Conservation (phyloP, 73 alveolate genomes). For the Paramecium tetraurelia region DNA sequence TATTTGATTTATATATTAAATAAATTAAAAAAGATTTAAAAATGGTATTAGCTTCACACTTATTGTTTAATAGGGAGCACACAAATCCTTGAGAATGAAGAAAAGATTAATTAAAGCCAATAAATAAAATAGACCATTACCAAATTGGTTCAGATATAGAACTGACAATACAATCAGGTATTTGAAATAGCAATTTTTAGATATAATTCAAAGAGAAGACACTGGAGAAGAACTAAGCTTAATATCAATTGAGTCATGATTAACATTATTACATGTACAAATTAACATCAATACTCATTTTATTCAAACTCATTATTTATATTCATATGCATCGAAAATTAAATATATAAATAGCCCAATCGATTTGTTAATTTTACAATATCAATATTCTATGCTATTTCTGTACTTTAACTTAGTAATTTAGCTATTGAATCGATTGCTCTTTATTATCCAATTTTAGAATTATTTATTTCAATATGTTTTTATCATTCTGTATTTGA, state of each 20-base stretch:
- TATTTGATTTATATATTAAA: not conserved
- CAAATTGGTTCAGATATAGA: conserved; percentile 95
- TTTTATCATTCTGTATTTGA: too few relatives aligned
- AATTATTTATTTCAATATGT: not conserved
- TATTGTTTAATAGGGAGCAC: conserved; percentile 69
- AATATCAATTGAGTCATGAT: conserved; percentile 64
- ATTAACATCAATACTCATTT: not conserved
- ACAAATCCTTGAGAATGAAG: conserved; percentile 78
- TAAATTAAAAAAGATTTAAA: conserved; percentile 15
- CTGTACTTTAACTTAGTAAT: not conserved
- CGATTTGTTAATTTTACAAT: too few relatives aligned
- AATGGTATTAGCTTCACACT: not conserved
- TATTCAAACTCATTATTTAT: not conserved
- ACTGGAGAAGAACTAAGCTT: conserved; percentile 97
- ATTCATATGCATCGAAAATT: not conserved
- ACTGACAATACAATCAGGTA: conserved; percentile 89
- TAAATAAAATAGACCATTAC: conserved; percentile 95
- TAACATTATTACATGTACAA: not conserved
- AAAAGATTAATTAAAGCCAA: conserved; percentile 86
- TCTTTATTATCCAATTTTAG: not conserved
- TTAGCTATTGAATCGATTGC: too few relatives aligned
- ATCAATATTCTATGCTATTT: too few relatives aligned
- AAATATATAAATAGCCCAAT: not conserved
- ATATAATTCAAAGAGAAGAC: conserved; percentile 94
- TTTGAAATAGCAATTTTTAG: conserved; percentile 35